Conservation (phyloP, 2,329 filamentous ascomycete species). For the Pestalotiopsis sp. region DNA sequence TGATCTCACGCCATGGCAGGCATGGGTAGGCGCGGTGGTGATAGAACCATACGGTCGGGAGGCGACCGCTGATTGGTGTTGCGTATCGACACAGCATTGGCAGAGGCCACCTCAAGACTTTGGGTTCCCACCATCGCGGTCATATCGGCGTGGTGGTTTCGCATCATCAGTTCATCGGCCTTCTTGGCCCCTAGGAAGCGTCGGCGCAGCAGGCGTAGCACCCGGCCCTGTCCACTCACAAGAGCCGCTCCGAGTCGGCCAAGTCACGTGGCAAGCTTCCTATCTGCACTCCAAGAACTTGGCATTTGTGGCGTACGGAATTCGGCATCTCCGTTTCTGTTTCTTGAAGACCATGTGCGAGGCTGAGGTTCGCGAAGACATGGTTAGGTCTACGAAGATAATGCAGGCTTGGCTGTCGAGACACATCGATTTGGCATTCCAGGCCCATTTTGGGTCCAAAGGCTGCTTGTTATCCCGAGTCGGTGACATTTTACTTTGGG, state of each 20-base stretch:
- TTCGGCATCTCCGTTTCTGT: not conserved
- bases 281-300: not conserved
- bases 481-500: not conserved
- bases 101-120: constrained; percentile 10
- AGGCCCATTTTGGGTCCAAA: not conserved
- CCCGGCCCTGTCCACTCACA: constrained; percentile 4
- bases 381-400: too few species aligned
- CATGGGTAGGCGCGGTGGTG: not conserved
- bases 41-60: not conserved
- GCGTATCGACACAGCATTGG: constrained; percentile 2
- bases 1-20: constrained; percentile 9
- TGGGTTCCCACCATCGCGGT: constrained; percentile 1
- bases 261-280: constrained; percentile 8
- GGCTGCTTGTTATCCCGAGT: not conserved
- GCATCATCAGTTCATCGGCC: constrained; percentile 10
- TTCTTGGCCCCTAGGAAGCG: constrained; percentile 1
- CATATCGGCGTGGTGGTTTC: not conserved
- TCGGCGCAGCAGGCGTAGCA: not conserved
- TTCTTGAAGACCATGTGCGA: not conserved
- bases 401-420: too few species aligned
- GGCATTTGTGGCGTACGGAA: not conserved
- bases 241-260: not conserved
- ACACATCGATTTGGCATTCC: too few species aligned
- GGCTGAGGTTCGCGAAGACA: not conserved
- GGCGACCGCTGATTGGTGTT: constrained; percentile 11